Conservation (phyloP, 2,329 filamentous ascomycete species). For the Pestalotiopsis fici region DNA sequence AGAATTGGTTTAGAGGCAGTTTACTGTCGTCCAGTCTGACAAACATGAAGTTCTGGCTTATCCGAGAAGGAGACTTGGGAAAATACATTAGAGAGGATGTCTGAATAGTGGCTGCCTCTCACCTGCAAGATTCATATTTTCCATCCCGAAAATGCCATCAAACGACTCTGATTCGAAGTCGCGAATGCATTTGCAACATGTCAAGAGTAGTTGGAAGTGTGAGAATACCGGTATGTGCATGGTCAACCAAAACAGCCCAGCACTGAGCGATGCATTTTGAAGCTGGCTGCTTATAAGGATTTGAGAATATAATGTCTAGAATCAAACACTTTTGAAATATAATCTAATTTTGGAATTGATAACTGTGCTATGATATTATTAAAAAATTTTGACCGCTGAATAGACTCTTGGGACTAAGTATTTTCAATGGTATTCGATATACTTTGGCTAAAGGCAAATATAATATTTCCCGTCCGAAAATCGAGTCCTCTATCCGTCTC, state of each 20-base stretch:
- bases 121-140: background rate
- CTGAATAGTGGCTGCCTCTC: background rate
- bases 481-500: no score
- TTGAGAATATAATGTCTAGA: background rate
- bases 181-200: background rate
- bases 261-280: background rate
- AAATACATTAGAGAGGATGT: constrained; percentile 26
- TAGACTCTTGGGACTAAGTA: no score
- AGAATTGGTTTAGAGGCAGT: constrained; percentile 44
- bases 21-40: constrained; percentile 40
- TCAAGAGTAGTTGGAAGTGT: background rate
- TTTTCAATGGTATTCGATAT: no score
- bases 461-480: no score
- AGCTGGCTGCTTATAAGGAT: background rate
- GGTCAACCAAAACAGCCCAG: background rate
- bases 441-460: no score
- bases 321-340: background rate
- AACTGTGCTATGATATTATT: no score
- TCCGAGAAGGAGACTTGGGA: constrained; percentile 42
- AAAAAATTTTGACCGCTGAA: no score
- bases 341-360: background rate
- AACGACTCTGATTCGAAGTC: background rate
- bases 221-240: background rate
- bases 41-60: constrained; percentile 43
- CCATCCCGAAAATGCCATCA: background rate